These are phyloP conservation scores for Triticum aestivum DNA, from an alignment of 176 grass and related monocot species.

Conservation along the genomic window IWGSC_CS_RefSeq_v2.1 NC_057814.1:313708733-313709232, in stretches of 20 bases:
- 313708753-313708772: too few relatives aligned
- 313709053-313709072: background rate
- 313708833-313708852: conserved; percentile 15
- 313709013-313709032: background rate
- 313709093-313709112: background rate
- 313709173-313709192: background rate
- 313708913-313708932: background rate
- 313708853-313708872: background rate
- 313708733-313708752: too few relatives aligned
- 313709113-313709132: background rate
- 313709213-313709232: background rate
- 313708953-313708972: background rate
- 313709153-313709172: background rate
- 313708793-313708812: too few relatives aligned
- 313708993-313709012: background rate
- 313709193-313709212: background rate
- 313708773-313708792: too few relatives aligned
- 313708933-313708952: background rate
- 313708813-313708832: background rate
- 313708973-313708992: background rate
- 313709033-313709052: background rate
- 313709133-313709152: background rate
- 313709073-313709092: background rate
- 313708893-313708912: background rate
- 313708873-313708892: conserved; percentile 19